Conservation (phyloP, 495 filamentous ascomycete species). For the Daldinia decipiens region DNA sequence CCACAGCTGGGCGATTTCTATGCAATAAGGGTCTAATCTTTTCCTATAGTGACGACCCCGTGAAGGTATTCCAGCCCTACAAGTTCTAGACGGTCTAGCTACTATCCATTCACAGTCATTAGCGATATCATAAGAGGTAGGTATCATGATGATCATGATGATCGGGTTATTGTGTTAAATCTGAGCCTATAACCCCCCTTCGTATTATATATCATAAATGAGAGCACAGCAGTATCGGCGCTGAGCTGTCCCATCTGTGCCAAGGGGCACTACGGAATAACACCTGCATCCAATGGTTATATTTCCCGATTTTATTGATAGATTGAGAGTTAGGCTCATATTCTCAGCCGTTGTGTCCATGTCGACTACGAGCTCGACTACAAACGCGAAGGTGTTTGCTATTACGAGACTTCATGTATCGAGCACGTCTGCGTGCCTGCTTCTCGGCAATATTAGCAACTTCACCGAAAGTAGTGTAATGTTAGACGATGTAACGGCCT, state of each 20-base stretch:
- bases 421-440: conserved; percentile 38
- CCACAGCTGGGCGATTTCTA: conserved; percentile 30
- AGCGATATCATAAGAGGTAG: conserved; percentile 39
- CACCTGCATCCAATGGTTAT: conserved; percentile 32
- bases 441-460: conserved; percentile 38
- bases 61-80: background rate
- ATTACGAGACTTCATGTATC: conserved; percentile 40
- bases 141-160: conserved; percentile 39
- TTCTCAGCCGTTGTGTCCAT: conserved; percentile 36
- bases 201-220: conserved; percentile 36
- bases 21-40: background rate
- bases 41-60: background rate
- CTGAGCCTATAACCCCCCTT: background rate
- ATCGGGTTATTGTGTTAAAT: conserved; percentile 38
- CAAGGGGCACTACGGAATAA: conserved; percentile 23
- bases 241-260: conserved; percentile 38
- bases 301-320: conserved; percentile 31
- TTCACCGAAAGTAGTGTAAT: conserved; percentile 36
- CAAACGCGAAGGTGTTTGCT: conserved; percentile 47
- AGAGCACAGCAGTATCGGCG: conserved; percentile 43
- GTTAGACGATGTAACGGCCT: conserved; percentile 33
- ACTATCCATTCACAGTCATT: conserved; percentile 45
- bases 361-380: conserved; percentile 37
- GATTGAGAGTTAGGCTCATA: conserved; percentile 27
- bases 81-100: conserved; percentile 45